phyloP scores from a whole-genome alignment of 257 asterid genomes.

The Solanum bukasovii region DNA sequence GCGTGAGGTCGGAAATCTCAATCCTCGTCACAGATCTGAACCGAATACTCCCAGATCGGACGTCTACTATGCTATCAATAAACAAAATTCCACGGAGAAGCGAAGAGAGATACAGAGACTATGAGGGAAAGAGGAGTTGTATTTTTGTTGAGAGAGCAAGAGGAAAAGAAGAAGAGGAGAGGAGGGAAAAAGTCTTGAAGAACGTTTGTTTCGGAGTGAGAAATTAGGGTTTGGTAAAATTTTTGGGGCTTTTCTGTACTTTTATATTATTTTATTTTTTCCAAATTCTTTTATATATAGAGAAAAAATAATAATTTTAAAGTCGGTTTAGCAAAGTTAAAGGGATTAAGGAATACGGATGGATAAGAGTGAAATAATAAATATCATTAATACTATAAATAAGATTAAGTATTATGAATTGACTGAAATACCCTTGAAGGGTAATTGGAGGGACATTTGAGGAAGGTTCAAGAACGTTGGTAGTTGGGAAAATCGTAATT shows the following conservation, averaged over 20 bases:
- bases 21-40: slow-evolving; percentile 5
- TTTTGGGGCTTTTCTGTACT: slow-evolving; percentile 38
- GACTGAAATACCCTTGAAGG: background rate
- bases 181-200: slow-evolving; percentile 6
- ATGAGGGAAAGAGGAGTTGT: background rate
- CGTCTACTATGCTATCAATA: background rate
- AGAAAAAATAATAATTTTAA: background rate
- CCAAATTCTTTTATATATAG: background rate
- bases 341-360: background rate
- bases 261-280: slow-evolving; percentile 7
- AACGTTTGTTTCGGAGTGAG: slow-evolving; percentile 22
- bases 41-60: background rate
- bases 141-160: background rate
- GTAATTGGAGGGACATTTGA: background rate
- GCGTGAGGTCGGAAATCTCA: background rate
- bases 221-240: slow-evolving; percentile 30
- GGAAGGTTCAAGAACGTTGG: background rate
- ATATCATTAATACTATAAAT: background rate
- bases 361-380: background rate
- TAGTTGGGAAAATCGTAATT: background rate
- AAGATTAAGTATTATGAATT: background rate
- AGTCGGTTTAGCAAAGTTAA: background rate
- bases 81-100: background rate
- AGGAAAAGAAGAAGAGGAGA: background rate
- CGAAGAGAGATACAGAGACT: background rate